Evolutionary conservation across 2,329 filamentous ascomycete genomes (phyloP).

Genomic region (Pseudogymnoascus sp.): DNA sequence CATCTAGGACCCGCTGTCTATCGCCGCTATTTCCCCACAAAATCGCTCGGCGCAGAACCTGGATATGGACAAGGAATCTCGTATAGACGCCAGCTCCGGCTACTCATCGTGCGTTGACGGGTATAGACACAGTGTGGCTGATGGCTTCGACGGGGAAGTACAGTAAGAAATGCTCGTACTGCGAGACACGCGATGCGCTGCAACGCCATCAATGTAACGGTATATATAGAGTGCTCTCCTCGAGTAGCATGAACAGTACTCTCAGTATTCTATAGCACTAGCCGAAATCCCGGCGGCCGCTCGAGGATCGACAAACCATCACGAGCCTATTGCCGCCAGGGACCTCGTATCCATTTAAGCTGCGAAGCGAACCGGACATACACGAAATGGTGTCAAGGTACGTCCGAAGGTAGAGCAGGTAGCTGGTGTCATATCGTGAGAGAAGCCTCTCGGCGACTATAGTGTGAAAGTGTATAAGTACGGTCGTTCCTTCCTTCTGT

Average conservation of each 20-base stretch:
- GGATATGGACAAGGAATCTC: neutral
- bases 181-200: neutral
- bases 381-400: neutral
- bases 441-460: neutral
- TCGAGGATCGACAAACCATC: neutral
- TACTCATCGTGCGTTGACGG: neutral
- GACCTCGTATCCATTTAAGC: neutral
- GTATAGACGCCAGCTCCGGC: neutral
- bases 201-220: neutral
- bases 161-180: neutral
- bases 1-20: neutral
- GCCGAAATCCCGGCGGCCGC: neutral
- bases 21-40: neutral
- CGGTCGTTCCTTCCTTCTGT: neutral
- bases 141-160: neutral
- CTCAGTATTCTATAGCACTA: neutral
- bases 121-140: neutral
- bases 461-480: slow-evolving; percentile 1
- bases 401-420: neutral
- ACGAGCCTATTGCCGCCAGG: neutral
- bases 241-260: neutral
- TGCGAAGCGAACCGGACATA: neutral
- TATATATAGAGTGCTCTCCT: neutral
- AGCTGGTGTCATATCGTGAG: neutral
- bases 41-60: neutral